A percentile compares a stretch with the other conserved stretches of the same genome.
phyloP scores from a whole-genome alignment of 331 rosid genomes.

The Phaseolus coccineus region DNA sequence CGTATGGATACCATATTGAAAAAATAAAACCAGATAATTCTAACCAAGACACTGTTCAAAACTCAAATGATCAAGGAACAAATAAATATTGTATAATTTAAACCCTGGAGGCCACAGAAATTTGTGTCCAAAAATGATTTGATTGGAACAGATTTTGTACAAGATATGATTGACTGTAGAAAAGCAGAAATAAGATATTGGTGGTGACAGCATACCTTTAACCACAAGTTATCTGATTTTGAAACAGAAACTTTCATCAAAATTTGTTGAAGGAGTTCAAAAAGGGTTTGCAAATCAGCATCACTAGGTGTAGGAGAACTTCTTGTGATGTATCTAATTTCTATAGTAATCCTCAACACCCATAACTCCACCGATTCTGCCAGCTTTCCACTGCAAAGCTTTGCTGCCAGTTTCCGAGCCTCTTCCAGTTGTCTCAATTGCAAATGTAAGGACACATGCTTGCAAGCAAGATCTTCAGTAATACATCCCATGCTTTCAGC shows the following conservation, averaged over 20 bases:
- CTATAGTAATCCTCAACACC: constrained; percentile 64
- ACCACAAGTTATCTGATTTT: constrained; percentile 82
- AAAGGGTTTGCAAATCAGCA: constrained; percentile 68
- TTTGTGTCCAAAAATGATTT: background rate
- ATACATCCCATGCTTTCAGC: constrained; percentile 71
- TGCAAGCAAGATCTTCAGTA: constrained; percentile 78
- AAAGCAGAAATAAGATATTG: constrained; percentile 10
- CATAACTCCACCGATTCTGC: constrained; percentile 66
- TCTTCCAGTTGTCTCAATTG: constrained; percentile 70
- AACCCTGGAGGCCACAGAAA: background rate
- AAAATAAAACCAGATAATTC: constrained; percentile 19
- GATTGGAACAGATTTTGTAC: constrained; percentile 22
- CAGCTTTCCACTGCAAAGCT: constrained; percentile 64
- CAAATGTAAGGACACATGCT: constrained; percentile 66
- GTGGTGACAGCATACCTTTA: constrained; percentile 63
- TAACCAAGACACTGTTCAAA: constrained; percentile 17
- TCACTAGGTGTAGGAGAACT: constrained; percentile 58
- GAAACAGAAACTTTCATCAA: constrained; percentile 59
- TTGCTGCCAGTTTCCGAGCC: constrained; percentile 69
- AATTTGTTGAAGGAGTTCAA: constrained; percentile 59
- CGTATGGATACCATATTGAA: constrained; percentile 6
- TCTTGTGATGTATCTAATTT: constrained; percentile 58
- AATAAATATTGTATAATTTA: background rate
- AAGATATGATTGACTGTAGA: constrained; percentile 2
- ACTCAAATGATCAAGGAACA: constrained; percentile 8